These are phyloP conservation scores for Petrea volubilis DNA, from an alignment of 257 asterid species.

Conservation along the genomic window DNA sequence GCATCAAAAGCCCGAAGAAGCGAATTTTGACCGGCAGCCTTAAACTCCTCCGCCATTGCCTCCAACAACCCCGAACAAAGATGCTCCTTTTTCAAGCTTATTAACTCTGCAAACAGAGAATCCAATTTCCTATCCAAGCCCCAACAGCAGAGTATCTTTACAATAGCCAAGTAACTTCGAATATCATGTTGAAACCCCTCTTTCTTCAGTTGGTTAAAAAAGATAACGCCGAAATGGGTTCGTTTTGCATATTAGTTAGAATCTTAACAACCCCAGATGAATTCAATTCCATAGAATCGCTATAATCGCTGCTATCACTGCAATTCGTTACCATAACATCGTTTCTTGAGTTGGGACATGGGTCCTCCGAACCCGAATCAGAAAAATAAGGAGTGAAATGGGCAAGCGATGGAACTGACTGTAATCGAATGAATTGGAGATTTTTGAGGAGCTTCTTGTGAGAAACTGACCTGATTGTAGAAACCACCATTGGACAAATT, in stretches of 20 bases:
- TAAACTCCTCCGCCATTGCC: constrained; percentile 53
- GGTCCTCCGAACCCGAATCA: constrained; percentile 56
- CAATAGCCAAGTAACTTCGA: constrained; percentile 52
- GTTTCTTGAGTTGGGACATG: background rate
- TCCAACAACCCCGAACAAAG: constrained; percentile 58
- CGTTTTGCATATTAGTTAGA: constrained; percentile 47
- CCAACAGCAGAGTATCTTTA: constrained; percentile 65
- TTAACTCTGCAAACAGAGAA: constrained; percentile 52
- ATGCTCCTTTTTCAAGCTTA: constrained; percentile 37
- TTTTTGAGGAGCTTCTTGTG: constrained; percentile 25
- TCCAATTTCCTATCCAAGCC: constrained; percentile 49
- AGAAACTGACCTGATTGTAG: constrained; percentile 50
- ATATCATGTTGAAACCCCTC: constrained; percentile 58
- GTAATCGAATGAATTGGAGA: constrained; percentile 40
- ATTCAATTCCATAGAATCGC: constrained; percentile 24
- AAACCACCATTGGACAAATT: constrained; percentile 45
- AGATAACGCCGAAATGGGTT: constrained; percentile 53
- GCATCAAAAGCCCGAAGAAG: constrained; percentile 55
- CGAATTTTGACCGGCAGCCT: constrained; percentile 42
- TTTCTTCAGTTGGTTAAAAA: constrained; percentile 45
- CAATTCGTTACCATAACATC: background rate
- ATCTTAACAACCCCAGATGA: constrained; percentile 54
- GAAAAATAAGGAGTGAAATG: constrained; percentile 53
- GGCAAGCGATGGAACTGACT: constrained; percentile 59
- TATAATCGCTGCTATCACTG: background rate